These are phyloP conservation scores for Dictyostelium purpureum DNA, from an alignment of 78 protist genomes.

Conservation along the genomic window DNA sequence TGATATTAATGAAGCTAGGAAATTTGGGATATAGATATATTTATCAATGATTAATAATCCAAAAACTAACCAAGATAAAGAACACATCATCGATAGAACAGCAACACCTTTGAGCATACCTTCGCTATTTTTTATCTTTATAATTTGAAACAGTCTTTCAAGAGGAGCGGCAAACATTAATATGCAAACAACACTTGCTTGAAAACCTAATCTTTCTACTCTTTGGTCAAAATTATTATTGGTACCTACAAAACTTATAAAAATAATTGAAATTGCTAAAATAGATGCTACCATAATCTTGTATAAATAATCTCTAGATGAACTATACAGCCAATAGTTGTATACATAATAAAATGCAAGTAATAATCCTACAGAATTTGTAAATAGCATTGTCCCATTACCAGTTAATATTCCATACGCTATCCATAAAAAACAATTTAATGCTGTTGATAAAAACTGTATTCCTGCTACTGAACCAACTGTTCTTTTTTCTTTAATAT, in stretches of 20 bases:
- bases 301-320: not conserved
- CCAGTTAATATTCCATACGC: not conserved
- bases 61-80: slow-evolving; percentile 7
- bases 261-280: not conserved
- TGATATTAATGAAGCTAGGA: slow-evolving; percentile 26
- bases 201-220: slow-evolving; percentile 3
- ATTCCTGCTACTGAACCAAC: slow-evolving; percentile 40
- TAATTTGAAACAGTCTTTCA: slow-evolving; percentile 9
- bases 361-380: slow-evolving; percentile 8
- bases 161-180: slow-evolving; percentile 49
- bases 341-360: slow-evolving; percentile 1
- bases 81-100: not conserved
- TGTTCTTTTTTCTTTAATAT: not conserved
- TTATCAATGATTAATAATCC: slow-evolving; percentile 18
- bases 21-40: slow-evolving; percentile 40
- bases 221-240: not conserved
- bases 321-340: not conserved
- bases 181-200: slow-evolving; percentile 16
- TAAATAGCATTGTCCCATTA: slow-evolving; percentile 16
- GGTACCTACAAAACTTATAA: not conserved
- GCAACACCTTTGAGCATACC: slow-evolving; percentile 39
- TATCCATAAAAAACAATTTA: slow-evolving; percentile 35
- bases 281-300: not conserved
- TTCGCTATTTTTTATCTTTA: slow-evolving; percentile 15
- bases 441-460: slow-evolving; percentile 25